Conservation (phyloP, 768 basidiomycete genomes). For the Tulasnella sp. region DNA sequence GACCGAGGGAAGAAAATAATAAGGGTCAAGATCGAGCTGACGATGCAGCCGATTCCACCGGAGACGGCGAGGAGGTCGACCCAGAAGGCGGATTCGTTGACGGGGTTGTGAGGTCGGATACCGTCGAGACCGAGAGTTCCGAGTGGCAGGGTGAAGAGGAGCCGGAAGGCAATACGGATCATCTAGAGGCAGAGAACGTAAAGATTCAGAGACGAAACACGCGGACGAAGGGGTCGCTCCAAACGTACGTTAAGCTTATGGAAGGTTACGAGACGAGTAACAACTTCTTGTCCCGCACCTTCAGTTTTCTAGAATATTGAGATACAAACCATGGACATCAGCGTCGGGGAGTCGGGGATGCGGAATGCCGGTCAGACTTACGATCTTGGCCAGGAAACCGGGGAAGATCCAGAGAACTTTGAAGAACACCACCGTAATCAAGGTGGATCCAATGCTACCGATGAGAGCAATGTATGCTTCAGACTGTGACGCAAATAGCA, state of each 20-base stretch:
- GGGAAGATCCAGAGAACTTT: conserved; percentile 57
- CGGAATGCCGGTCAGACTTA: neutral
- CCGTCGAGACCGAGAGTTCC: conserved; percentile 62
- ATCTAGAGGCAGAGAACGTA: conserved; percentile 29
- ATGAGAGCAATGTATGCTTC: conserved; percentile 66
- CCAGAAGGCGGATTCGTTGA: conserved; percentile 24
- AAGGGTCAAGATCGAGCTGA: conserved; percentile 66
- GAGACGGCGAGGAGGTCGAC: conserved; percentile 50
- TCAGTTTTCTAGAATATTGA: conserved; percentile 31
- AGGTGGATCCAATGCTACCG: conserved; percentile 44
- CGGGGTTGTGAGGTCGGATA: conserved; percentile 25
- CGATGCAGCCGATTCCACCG: conserved; percentile 44
- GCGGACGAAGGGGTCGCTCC: neutral
- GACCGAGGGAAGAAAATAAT: conserved; percentile 80
- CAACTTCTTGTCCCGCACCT: conserved; percentile 62
- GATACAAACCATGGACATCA: neutral
- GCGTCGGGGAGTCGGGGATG: neutral
- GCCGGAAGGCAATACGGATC: conserved; percentile 61
- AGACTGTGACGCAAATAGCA: conserved; percentile 33
- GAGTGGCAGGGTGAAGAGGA: conserved; percentile 55
- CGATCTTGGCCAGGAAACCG: conserved; percentile 55
- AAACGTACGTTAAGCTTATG: conserved; percentile 62
- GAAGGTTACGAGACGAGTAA: conserved; percentile 61
- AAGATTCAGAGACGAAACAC: neutral
- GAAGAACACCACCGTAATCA: conserved; percentile 58